phyloP scores from a whole-genome alignment of 768 basidiomycete genomes.

The Mycena crocata region DNA sequence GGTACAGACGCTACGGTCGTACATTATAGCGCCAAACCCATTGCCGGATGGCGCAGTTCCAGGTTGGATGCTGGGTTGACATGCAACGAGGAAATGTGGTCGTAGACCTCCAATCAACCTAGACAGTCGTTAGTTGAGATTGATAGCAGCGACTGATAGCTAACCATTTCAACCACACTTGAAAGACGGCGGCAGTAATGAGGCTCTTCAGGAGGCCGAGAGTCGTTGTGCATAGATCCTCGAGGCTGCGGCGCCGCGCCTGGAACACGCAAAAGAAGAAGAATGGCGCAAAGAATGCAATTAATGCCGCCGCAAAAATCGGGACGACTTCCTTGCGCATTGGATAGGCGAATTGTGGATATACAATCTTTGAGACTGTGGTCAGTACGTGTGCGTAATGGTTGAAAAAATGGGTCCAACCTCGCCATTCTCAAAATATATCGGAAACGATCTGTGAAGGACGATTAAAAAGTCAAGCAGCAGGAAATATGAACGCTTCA shows the following conservation, averaged over 20 bases:
- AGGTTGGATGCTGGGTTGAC: conserved; percentile 55
- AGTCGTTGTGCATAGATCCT: conserved; percentile 61
- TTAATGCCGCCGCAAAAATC: conserved; percentile 63
- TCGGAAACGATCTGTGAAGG: conserved; percentile 55
- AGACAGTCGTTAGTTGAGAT: too few species aligned
- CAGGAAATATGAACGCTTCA: too few species aligned
- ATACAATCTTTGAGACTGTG: too few species aligned
- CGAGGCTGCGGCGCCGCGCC: conserved; percentile 56
- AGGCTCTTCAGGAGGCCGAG: conserved; percentile 66
- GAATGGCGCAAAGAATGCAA: conserved; percentile 67
- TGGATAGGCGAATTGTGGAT: conserved; percentile 65
- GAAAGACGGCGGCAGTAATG: conserved; percentile 57
- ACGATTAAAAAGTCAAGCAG: too few species aligned
- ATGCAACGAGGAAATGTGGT: conserved; percentile 65
- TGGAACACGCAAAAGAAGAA: conserved; percentile 68
- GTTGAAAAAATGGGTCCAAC: too few species aligned
- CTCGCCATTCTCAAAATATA: conserved; percentile 58
- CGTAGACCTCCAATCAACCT: conserved; percentile 63
- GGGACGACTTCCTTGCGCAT: conserved; percentile 64
- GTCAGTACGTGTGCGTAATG: too few species aligned
- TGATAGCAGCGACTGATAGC: too few species aligned
- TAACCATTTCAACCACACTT: conserved; percentile 36
- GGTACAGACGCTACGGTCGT: conserved; percentile 63
- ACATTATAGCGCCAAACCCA: conserved; percentile 64
- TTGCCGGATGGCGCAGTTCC: conserved; percentile 48